phyloP scores from a whole-genome alignment of 495 filamentous ascomycete species.

The Daldinia grandis region DNA sequence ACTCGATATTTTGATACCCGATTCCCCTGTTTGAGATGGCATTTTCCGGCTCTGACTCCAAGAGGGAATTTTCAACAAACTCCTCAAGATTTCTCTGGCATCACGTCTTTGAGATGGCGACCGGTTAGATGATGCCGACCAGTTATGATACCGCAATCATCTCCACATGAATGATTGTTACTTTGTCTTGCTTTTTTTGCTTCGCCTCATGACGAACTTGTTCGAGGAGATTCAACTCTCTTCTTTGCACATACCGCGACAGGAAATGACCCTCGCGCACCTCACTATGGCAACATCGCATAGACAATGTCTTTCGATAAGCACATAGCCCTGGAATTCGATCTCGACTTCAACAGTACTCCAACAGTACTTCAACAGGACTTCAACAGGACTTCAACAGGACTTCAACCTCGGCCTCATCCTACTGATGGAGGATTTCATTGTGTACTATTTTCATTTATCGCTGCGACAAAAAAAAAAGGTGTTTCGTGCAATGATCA shows the following conservation, averaged over 20 bases:
- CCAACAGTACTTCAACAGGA: not conserved
- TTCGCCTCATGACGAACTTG: not conserved
- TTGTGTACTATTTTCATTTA: not conserved
- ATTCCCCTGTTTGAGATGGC: slow-evolving; percentile 1
- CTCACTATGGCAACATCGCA: not conserved
- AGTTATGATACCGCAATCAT: not conserved
- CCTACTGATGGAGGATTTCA: not conserved
- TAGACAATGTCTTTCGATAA: not conserved
- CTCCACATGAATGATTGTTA: not conserved
- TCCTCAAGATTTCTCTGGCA: not conserved
- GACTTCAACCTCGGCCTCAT: not conserved
- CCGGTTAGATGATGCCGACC: not conserved
- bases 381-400: not conserved
- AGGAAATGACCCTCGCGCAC: not conserved
- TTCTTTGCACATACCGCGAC: not conserved
- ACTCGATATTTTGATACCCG: not conserved
- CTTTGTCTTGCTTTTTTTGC: not conserved
- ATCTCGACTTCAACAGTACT: not conserved
- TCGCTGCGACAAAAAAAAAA: not conserved
- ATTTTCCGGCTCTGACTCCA: not conserved
- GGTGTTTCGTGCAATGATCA: not conserved
- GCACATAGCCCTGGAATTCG: not conserved
- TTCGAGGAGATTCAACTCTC: not conserved
- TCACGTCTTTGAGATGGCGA: not conserved
- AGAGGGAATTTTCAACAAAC: slow-evolving; percentile 5